Conservation (phyloP, 2,329 filamentous ascomycete genomes). For the Aspergillus sp. region DNA sequence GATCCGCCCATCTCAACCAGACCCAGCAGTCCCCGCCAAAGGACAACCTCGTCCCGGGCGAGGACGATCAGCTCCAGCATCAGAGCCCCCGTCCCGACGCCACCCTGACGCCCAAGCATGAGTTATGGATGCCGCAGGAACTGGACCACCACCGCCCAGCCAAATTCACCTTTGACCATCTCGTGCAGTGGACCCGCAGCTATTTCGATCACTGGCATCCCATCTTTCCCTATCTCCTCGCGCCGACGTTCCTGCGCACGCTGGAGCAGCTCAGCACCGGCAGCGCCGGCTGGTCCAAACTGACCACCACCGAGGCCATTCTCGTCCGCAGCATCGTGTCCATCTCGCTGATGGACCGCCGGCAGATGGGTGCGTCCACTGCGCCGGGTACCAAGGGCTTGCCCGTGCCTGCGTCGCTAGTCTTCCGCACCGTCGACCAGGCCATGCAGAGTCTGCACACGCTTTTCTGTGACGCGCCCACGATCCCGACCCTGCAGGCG, state of each 20-base stretch:
- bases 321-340: slow-evolving; percentile 53
- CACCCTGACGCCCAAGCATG: neutral
- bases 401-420: slow-evolving; percentile 41
- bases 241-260: slow-evolving; percentile 49
- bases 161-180: slow-evolving; percentile 44
- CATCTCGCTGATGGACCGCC: slow-evolving; percentile 54
- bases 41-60: slow-evolving; percentile 52
- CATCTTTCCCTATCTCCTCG: slow-evolving; percentile 57
- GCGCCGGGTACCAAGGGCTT: slow-evolving; percentile 10
- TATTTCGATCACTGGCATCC: slow-evolving; percentile 62
- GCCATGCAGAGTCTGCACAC: slow-evolving; percentile 51
- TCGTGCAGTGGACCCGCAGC: slow-evolving; percentile 51
- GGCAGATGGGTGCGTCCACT: slow-evolving; percentile 36
- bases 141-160: slow-evolving; percentile 32
- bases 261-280: slow-evolving; percentile 45
- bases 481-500: slow-evolving; percentile 50
- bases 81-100: slow-evolving; percentile 17
- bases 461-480: slow-evolving; percentile 48
- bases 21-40: slow-evolving; percentile 30
- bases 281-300: slow-evolving; percentile 23
- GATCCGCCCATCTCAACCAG: slow-evolving; percentile 28
- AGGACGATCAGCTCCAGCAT: slow-evolving; percentile 50
- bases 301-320: slow-evolving; percentile 39
- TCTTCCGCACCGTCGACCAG: slow-evolving; percentile 52
- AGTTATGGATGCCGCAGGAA: slow-evolving; percentile 33